Percentiles rank a stretch among this genome's conserved stretches.
These are phyloP conservation scores for Bipolaris victoriae DNA, from an alignment of 2,329 filamentous ascomycete genomes.

Conservation along the genomic window DNA sequence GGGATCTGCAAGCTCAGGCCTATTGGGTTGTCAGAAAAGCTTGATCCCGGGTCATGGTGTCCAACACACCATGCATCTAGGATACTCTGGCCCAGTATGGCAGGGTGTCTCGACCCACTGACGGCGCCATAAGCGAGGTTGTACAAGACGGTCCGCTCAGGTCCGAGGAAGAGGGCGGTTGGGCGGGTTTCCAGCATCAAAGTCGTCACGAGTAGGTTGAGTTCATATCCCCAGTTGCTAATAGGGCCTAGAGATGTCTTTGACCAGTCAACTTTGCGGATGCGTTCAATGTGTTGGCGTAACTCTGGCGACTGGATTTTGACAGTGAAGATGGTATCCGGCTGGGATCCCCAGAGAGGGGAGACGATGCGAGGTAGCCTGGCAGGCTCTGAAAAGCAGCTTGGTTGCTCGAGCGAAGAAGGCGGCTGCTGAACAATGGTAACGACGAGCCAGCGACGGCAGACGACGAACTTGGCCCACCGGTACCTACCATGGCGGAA, in stretches of 20 bases:
- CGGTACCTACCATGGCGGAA: slow-evolving; percentile 18
- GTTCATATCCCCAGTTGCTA: slow-evolving; percentile 16
- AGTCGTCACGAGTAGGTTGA: slow-evolving; percentile 16
- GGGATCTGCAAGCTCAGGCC: slow-evolving; percentile 16
- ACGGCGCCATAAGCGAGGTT: slow-evolving; percentile 20
- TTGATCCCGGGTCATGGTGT: background rate
- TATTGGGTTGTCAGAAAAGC: slow-evolving; percentile 2
- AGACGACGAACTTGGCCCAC: slow-evolving; percentile 15
- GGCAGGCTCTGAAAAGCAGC: background rate
- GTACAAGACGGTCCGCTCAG: slow-evolving; percentile 20
- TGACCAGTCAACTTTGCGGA: slow-evolving; percentile 17
- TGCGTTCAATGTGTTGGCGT: slow-evolving; percentile 14
- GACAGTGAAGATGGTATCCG: slow-evolving; percentile 19
- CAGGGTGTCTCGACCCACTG: slow-evolving; percentile 18
- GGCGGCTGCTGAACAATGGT: slow-evolving; percentile 7
- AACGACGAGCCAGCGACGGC: slow-evolving; percentile 16
- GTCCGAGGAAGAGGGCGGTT: slow-evolving; percentile 21
- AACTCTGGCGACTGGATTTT: slow-evolving; percentile 18
- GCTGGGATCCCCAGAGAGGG: background rate
- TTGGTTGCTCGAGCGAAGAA: background rate
- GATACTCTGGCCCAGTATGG: slow-evolving; percentile 15
- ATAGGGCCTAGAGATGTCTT: slow-evolving; percentile 19
- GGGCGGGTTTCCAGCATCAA: slow-evolving; percentile 23
- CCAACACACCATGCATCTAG: slow-evolving; percentile 18
- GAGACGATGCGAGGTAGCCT: background rate